Evolutionary conservation across 179 eudicot species (phyloP), one percentile per base, ranked within the genome.

Genomic region (Corrigiola litoralis): DNA sequence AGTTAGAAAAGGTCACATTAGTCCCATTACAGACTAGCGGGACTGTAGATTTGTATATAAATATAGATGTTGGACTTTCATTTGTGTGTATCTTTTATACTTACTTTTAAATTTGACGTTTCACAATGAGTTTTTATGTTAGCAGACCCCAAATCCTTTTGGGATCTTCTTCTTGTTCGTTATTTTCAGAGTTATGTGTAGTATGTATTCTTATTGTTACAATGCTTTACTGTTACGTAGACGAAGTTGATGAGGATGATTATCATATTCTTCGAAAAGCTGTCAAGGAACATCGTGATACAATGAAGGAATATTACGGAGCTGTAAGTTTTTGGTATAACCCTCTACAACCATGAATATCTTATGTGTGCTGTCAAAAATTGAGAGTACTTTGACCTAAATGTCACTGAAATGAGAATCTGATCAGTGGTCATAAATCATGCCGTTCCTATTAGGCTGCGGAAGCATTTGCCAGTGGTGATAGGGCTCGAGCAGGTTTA

Each of bases 251-350:
- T 25, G 74, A 75, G 18, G 75, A 71, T 53, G 34, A 65, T 50
- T 81, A 78, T 45, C 12, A 16, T 49, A 45, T 46, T 68, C 85
- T 81, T 24, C 85, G 85, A 49, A 61, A 63, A 69, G 80, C 76
- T 58, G 85, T 75, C 4, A 69, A 63, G 66, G 82, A 81, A 64
- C 45, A 72, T 42, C 78, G 82, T 34, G 76, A 55, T 25, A 52
- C 73, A 51, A 72, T 55, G 66, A 77, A 72, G 74, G 78, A 62
- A 48, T 81, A 78, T 36, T 81, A 72, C 59, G 58, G 64, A 75
- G 79, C 78, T 57, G 85, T 81, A 66, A 75, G 82, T 57, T 57
- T 4, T 32, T 49, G 33, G 21, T 20, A 40, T n/a, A n/a, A 18
- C 11, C 32, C 36, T 50, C 13, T 23, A 21, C 45, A 42, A 6